Conservation (phyloP, 2,329 filamentous ascomycete genomes). For the Pestalotiopsis sp. region DNA sequence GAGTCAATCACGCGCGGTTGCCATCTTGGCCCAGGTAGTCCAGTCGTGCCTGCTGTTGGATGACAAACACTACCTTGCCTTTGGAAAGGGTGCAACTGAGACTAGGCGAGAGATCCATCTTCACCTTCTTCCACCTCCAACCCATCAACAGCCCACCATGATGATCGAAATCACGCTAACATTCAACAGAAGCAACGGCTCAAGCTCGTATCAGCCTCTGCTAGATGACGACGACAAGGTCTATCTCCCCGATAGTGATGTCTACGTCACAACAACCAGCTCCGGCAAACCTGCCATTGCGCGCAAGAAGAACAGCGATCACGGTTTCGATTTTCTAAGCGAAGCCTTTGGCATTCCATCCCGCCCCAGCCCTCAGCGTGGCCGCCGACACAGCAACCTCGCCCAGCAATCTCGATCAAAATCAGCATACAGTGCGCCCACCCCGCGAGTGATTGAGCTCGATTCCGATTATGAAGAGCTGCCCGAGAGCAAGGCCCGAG, state of each 20-base stretch:
- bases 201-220: not conserved
- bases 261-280: slow-evolving; percentile 28
- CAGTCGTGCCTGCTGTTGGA: not conserved
- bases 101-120: too few relatives aligned
- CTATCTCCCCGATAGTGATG: slow-evolving; percentile 20
- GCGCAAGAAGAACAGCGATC: slow-evolving; percentile 27
- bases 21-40: too few relatives aligned
- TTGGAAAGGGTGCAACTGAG: too few relatives aligned
- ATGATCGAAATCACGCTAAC: slow-evolving; percentile 12
- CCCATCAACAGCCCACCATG: not conserved
- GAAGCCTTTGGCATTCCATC: slow-evolving; percentile 28
- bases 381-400: not conserved
- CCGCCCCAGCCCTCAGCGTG: slow-evolving; percentile 24
- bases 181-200: slow-evolving; percentile 4
- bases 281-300: slow-evolving; percentile 27
- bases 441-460: not conserved
- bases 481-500: not conserved
- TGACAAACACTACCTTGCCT: not conserved
- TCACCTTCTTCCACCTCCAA: not conserved
- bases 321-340: slow-evolving; percentile 28
- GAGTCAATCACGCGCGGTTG: too few relatives aligned
- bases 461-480: slow-evolving; percentile 2
- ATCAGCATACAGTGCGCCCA: slow-evolving; percentile 3
- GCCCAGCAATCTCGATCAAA: not conserved
- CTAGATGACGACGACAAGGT: slow-evolving; percentile 17